Evolutionary conservation across 306 rosid genomes (phyloP), one percentile per base, ranked within the genome.

Genomic region (Rosa persica): DNA sequence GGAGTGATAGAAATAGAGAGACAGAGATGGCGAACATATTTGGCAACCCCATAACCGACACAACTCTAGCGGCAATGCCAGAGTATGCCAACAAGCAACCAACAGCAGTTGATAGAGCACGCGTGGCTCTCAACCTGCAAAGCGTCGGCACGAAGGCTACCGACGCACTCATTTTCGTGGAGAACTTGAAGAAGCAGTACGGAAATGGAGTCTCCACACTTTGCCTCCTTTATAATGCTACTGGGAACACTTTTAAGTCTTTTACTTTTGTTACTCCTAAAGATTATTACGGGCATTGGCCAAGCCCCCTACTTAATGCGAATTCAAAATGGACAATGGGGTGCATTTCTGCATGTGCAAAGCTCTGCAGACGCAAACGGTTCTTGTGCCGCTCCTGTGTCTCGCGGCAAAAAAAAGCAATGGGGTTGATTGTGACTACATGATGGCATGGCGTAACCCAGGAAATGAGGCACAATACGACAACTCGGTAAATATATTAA

Each of bases 241-340:
- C 65, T 72, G 76, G 76, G 39, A 49, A 66, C 25, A 48, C 42
- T 0, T 9, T n/a, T n/a, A n/a, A n/a, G n/a, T n/a, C n/a, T n/a
- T n/a, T 76, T 6, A 48, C n/a, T 7, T 44, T 8, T 44, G 12
- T 44, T 44, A 7, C 11, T 10, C 3, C 48, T 43, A 43, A 43
- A 43, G 46, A 43, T 8, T 43, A 11, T 8, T 8, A 43, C 11
- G 79, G 79, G 3, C 30, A 47, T 76, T 34, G 71, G 71, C 3
- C 57, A 43, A 8, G 23, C 13, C 23, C 60, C 79, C 22, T 75
- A 60, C 58, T 71, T 71, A 9, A 2, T 0, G 4, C 12, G 1
- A 43, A 62, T 76, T 8, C 12, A 5, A 76, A 76, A 76, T 58
- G 79, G 71, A 0, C 79, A 76, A 40, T 76, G 72, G 79, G 79